phyloP scores from a whole-genome alignment of 2,329 filamentous ascomycete species.

The Apiospora aurea region DNA sequence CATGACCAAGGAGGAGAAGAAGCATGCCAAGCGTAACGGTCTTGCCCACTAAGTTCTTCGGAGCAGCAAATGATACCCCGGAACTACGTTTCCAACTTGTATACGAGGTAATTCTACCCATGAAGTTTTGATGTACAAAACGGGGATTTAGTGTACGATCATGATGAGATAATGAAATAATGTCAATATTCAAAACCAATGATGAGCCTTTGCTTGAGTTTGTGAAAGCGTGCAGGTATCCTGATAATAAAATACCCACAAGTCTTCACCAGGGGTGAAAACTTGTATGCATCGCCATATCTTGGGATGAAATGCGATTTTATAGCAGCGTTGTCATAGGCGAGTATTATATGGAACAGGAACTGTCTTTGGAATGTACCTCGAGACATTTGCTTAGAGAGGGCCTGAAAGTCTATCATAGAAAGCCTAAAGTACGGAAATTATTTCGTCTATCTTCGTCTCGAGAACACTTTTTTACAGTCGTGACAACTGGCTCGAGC shows the following conservation, averaged over 20 bases:
- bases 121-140: background rate
- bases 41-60: background rate
- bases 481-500: background rate
- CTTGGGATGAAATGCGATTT: too few species aligned
- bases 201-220: too few species aligned
- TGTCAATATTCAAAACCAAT: background rate
- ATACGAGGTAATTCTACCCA: background rate
- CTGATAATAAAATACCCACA: too few species aligned
- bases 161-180: background rate
- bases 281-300: too few species aligned
- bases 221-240: too few species aligned
- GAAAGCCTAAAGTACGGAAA: background rate
- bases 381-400: too few species aligned
- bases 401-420: background rate
- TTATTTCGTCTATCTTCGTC: background rate
- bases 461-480: background rate
- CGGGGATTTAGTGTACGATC: background rate
- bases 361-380: too few species aligned
- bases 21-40: background rate
- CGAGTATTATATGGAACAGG: too few species aligned
- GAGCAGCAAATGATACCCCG: background rate
- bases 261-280: too few species aligned
- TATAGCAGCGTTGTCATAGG: too few species aligned
- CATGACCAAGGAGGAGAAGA: slow-evolving; percentile 6
- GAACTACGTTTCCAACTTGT: background rate